Conservation (phyloP, 768 basidiomycete species). For the Suillus occidentalis region DNA sequence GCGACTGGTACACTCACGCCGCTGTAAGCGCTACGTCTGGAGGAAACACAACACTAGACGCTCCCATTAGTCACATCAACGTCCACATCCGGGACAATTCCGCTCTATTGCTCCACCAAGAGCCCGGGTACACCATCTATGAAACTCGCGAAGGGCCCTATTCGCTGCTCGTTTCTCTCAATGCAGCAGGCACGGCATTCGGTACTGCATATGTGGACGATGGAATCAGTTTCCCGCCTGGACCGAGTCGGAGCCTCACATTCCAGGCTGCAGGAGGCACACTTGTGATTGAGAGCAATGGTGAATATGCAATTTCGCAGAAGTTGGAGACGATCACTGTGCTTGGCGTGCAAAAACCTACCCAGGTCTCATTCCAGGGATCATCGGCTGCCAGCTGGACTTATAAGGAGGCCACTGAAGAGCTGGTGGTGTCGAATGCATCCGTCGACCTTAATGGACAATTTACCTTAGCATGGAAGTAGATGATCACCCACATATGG, state of each 20-base stretch:
- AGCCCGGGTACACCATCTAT: conserved; percentile 65
- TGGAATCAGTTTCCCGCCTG: conserved; percentile 60
- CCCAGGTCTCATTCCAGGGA: conserved; percentile 40
- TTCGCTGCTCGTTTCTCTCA: conserved; percentile 59
- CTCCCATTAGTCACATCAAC: conserved; percentile 76
- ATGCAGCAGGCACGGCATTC: conserved; percentile 46
- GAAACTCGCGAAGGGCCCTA: conserved; percentile 66
- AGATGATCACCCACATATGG: not conserved
- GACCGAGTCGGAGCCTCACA: conserved; percentile 46
- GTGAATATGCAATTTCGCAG: conserved; percentile 39
- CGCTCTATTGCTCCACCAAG: conserved; percentile 59
- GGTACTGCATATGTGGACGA: conserved; percentile 72
- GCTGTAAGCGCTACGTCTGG: conserved; percentile 44
- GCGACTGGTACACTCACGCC: conserved; percentile 73
- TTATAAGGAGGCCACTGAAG: conserved; percentile 39
- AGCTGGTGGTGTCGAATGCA: conserved; percentile 41
- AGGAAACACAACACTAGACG: conserved; percentile 50
- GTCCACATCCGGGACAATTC: conserved; percentile 74
- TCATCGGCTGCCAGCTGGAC: conserved; percentile 35
- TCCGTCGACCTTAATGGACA: conserved; percentile 44
- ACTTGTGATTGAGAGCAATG: conserved; percentile 40
- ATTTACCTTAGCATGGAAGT: conserved; percentile 37
- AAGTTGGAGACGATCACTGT: conserved; percentile 54
- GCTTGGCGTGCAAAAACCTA: conserved; percentile 52
- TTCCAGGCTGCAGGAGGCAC: conserved; percentile 39